These are phyloP conservation scores for Colletotrichum coccodes DNA, from an alignment of 2,329 filamentous ascomycete genomes.

Conservation along the genomic window DNA sequence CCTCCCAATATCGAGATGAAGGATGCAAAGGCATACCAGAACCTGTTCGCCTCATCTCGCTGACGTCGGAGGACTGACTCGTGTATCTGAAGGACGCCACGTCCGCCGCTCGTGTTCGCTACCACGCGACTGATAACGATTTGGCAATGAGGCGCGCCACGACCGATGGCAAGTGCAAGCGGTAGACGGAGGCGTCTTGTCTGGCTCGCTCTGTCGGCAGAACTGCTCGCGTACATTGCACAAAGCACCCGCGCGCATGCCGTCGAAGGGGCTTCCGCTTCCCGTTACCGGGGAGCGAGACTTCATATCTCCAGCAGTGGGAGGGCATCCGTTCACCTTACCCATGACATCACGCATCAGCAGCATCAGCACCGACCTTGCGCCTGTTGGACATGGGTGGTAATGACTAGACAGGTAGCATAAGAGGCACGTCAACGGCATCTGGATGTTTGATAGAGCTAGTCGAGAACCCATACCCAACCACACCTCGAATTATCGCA, in stretches of 20 bases:
- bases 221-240: neutral
- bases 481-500: neutral
- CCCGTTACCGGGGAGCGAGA: neutral
- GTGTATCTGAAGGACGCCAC: slow-evolving; percentile 4
- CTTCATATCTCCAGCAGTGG: neutral
- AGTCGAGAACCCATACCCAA: neutral
- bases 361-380: neutral
- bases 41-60: slow-evolving; percentile 22
- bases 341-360: neutral
- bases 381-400: neutral
- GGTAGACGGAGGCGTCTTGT: neutral
- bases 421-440: neutral
- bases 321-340: neutral
- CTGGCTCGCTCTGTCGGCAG: neutral
- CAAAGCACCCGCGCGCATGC: slow-evolving; percentile 5
- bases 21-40: neutral
- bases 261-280: neutral
- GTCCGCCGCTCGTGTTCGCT: neutral
- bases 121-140: slow-evolving; percentile 14
- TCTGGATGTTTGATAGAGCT: neutral
- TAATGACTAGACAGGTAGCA: neutral
- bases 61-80: slow-evolving; percentile 21
- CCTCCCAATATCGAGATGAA: neutral
- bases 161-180: slow-evolving; percentile 13
- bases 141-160: neutral